phyloP scores from a whole-genome alignment of 306 rosid species.

The Hippophae tibetana region DNA sequence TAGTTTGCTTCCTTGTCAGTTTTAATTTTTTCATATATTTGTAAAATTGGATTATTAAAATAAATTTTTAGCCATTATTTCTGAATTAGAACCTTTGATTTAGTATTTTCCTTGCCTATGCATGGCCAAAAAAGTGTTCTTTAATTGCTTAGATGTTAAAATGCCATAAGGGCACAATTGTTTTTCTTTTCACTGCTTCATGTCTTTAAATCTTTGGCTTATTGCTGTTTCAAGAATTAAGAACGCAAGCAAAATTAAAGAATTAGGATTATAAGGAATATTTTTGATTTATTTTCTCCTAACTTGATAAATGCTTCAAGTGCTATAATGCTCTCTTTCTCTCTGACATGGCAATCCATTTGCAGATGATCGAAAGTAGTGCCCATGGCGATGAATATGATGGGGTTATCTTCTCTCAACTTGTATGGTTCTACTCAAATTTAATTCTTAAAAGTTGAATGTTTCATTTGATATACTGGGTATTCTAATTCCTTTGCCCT shows the following conservation, averaged over 20 bases:
- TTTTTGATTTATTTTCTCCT: not conserved
- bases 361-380: slow-evolving; percentile 99
- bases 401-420: slow-evolving; percentile 98
- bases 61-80: not conserved
- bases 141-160: not conserved
- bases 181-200: not conserved
- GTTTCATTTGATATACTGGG: not conserved
- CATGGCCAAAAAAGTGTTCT: not conserved
- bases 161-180: not conserved
- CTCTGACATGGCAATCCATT: slow-evolving; percentile 20
- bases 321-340: not conserved
- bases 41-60: not conserved
- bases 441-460: slow-evolving; percentile 5
- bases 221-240: too few species aligned
- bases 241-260: too few species aligned
- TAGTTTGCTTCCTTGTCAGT: not conserved
- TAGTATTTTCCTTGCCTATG: not conserved
- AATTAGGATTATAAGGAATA: too few species aligned
- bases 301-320: not conserved
- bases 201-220: too few species aligned
- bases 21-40: not conserved
- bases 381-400: slow-evolving; percentile 95
- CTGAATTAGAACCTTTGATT: slow-evolving; percentile 1
- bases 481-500: slow-evolving; percentile 13
- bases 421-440: slow-evolving; percentile 47